phyloP scores from a whole-genome alignment of 2,329 filamentous ascomycete genomes.

The Cladosporium sp. region DNA sequence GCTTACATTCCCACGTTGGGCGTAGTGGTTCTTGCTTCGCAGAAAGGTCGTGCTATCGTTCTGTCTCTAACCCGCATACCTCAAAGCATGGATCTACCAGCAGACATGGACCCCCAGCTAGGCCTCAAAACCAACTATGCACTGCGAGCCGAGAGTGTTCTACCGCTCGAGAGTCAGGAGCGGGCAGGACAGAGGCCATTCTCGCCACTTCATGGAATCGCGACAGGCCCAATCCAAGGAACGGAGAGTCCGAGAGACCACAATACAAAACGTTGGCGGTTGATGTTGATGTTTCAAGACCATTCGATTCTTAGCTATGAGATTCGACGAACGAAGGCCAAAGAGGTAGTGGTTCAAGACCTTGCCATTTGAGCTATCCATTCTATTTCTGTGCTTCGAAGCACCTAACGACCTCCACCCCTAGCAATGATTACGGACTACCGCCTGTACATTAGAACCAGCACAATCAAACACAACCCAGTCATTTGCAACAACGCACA shows the following conservation, averaged over 20 bases:
- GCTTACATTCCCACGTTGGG: constrained; percentile 63
- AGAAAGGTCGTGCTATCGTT: constrained; percentile 61
- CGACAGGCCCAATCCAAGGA: constrained; percentile 59
- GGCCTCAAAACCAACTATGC: constrained; percentile 31
- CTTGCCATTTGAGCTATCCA: constrained; percentile 4
- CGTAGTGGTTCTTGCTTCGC: constrained; percentile 62
- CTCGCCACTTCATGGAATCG: constrained; percentile 61
- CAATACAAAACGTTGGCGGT: constrained; percentile 52
- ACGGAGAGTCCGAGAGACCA: constrained; percentile 26
- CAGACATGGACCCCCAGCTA: constrained; percentile 7
- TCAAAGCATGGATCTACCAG: constrained; percentile 14
- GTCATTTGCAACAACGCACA: no score
- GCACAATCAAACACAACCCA: background rate
- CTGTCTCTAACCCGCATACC: constrained; percentile 50
- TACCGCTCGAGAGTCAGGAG: constrained; percentile 55
- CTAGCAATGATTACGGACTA: no score
- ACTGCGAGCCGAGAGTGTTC: constrained; percentile 53
- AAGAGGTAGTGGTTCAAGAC: background rate
- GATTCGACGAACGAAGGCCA: constrained; percentile 32
- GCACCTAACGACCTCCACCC: no score
- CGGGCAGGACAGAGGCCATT: constrained; percentile 36
- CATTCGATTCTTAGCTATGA: constrained; percentile 68
- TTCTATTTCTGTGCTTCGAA: no score
- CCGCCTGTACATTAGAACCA: background rate
- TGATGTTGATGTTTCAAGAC: constrained; percentile 69